These are phyloP conservation scores for Protomyces arabidopsidicola DNA, from an alignment of 1,139 yeast genomes.

Conservation along the genomic window DNA sequence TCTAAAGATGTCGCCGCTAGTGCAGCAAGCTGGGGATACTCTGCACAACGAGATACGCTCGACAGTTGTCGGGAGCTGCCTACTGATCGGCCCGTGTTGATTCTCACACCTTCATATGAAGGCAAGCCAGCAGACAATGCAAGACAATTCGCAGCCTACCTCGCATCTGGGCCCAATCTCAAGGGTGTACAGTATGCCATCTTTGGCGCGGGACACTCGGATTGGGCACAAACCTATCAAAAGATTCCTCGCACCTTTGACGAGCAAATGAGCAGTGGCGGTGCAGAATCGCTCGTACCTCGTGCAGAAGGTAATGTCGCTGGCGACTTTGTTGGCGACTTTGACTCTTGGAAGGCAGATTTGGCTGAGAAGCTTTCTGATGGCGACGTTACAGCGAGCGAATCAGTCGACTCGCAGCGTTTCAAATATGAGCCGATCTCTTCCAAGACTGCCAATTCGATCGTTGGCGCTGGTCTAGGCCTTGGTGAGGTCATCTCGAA, in stretches of 20 bases:
- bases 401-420: background rate
- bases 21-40: constrained; percentile 7
- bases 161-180: constrained; percentile 15
- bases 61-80: constrained; percentile 19
- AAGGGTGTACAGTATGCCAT: constrained; percentile 18
- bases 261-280: constrained; percentile 7
- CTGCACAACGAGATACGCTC: constrained; percentile 10
- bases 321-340: constrained; percentile 25
- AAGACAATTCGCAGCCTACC: constrained; percentile 22
- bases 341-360: constrained; percentile 25
- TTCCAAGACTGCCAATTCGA: constrained; percentile 8
- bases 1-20: constrained; percentile 18
- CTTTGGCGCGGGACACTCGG: constrained; percentile 28
- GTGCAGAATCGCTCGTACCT: constrained; percentile 13
- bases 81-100: constrained; percentile 16
- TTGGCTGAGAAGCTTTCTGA: constrained; percentile 1
- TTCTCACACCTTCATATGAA: constrained; percentile 26
- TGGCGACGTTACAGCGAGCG: background rate
- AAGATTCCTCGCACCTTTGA: constrained; percentile 24
- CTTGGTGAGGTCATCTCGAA: constrained; percentile 4
- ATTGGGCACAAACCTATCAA: constrained; percentile 25
- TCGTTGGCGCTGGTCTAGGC: background rate
- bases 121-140: constrained; percentile 29
- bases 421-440: constrained; percentile 13
- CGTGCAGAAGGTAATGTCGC: constrained; percentile 27